Evolutionary conservation across 768 basidiomycete genomes (phyloP).

Genomic region (Russula virescens): DNA sequence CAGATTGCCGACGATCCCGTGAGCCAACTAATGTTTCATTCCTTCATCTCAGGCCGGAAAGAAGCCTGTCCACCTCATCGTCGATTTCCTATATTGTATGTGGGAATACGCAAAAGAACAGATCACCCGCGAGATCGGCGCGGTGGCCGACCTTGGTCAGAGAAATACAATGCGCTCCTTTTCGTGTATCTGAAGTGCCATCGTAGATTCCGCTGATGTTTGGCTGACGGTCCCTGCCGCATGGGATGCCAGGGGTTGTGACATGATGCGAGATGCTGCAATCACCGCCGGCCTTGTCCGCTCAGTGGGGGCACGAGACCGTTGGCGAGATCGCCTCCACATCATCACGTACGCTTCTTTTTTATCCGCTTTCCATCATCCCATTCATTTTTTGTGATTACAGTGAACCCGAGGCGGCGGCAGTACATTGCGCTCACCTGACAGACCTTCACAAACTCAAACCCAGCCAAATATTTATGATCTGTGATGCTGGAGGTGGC

Average conservation of each 20-base stretch:
- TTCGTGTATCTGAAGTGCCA: neutral
- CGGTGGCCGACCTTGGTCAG: conserved; percentile 78
- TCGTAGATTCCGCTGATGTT: conserved; percentile 71
- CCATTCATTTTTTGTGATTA: neutral
- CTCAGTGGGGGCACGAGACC: conserved; percentile 62
- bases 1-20: neutral
- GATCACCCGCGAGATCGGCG: conserved; percentile 82
- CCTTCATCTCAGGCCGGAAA: conserved; percentile 55
- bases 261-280: conserved; percentile 81
- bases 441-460: conserved; percentile 75
- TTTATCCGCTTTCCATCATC: conserved; percentile 7
- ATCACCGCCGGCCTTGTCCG: conserved; percentile 77
- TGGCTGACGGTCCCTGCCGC: conserved; percentile 87
- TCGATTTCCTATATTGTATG: conserved; percentile 75
- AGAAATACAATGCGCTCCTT: neutral
- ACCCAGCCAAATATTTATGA: conserved; percentile 80
- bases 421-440: conserved; percentile 80
- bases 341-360: conserved; percentile 61
- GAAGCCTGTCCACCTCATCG: conserved; percentile 68
- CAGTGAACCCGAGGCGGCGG: conserved; percentile 78
- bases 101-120: conserved; percentile 86
- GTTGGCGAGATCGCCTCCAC: conserved; percentile 73
- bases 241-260: conserved; percentile 83
- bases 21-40: neutral
- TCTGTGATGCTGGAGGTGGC: conserved; percentile 68